phyloP scores from a whole-genome alignment of 2,329 filamentous ascomycete species.

The Fusarium miscanthi region DNA sequence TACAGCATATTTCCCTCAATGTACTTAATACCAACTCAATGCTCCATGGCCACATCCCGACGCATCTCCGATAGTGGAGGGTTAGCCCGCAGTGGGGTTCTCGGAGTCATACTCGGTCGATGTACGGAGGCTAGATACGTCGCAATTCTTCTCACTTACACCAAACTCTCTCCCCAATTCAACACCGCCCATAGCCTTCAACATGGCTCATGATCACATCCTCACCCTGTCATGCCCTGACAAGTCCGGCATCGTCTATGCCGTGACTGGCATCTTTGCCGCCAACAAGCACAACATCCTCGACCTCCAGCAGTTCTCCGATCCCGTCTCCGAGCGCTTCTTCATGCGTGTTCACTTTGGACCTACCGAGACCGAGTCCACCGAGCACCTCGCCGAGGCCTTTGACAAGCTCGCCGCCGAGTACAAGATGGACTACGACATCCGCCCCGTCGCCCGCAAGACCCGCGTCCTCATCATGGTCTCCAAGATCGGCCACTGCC shows the following conservation, averaged over 20 bases:
- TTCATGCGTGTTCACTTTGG: constrained; percentile 92
- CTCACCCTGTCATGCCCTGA: constrained; percentile 87
- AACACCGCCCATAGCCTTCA: constrained; percentile 27
- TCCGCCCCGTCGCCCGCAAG: constrained; percentile 75
- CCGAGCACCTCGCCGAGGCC: constrained; percentile 62
- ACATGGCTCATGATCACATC: constrained; percentile 70
- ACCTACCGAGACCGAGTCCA: constrained; percentile 61
- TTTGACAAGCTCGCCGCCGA: constrained; percentile 71
- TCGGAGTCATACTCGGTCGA: constrained; percentile 35
- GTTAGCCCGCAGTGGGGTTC: constrained; percentile 46
- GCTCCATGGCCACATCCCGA: constrained; percentile 11
- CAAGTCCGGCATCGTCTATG: constrained; percentile 85
- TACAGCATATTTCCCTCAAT: constrained; percentile 4
- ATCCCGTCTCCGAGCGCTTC: constrained; percentile 78
- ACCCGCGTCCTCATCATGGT: constrained; percentile 87
- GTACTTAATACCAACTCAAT: neutral
- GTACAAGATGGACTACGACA: constrained; percentile 76
- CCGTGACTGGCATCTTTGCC: constrained; percentile 82
- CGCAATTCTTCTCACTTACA: constrained; percentile 15
- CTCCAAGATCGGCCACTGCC: constrained; percentile 87
- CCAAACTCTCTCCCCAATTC: neutral
- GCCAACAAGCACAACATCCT: constrained; percentile 81
- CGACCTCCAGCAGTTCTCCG: constrained; percentile 86
- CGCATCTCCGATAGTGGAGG: constrained; percentile 34
- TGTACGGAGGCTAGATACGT: constrained; percentile 2